A percentile compares a stretch with the other conserved stretches of the same genome.
Conservation (phyloP, 805 yeast species). For the Starmerella scarabaei region DNA sequence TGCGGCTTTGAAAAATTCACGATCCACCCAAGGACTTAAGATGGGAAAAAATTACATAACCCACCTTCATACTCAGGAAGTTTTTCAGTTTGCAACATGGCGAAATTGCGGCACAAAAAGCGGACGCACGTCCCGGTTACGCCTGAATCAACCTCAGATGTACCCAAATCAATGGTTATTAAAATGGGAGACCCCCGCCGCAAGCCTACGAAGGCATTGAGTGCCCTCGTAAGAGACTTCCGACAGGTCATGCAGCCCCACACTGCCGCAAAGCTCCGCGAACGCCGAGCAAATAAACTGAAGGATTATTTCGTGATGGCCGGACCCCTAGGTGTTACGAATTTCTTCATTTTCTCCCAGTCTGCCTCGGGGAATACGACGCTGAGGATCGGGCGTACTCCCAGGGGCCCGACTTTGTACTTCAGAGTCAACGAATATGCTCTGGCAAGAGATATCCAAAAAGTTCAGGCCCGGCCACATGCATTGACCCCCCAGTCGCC, state of each 20-base stretch:
- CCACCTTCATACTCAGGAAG: neutral
- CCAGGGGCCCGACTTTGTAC: conserved; percentile 87
- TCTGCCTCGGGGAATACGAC: conserved; percentile 60
- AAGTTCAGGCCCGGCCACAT: conserved; percentile 62
- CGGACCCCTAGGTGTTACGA: conserved; percentile 89
- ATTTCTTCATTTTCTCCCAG: conserved; percentile 76
- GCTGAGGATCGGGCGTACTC: conserved; percentile 71
- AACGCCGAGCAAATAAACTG: conserved; percentile 72
- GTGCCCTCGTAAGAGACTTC: conserved; percentile 76
- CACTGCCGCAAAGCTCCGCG: conserved; percentile 78
- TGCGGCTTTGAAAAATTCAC: too few relatives aligned
- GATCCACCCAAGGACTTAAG: neutral
- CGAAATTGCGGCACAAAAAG: conserved; percentile 42
- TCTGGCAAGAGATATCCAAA: conserved; percentile 64
- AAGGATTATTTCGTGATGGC: conserved; percentile 97
- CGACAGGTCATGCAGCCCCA: conserved; percentile 91
- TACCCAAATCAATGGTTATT: conserved; percentile 90
- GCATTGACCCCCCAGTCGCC: conserved; percentile 39
- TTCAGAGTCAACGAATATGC: conserved; percentile 69
- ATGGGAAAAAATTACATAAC: conserved; percentile 10
- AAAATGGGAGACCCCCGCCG: conserved; percentile 57
- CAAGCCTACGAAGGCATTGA: conserved; percentile 61
- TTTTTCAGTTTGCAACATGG: conserved; percentile 11
- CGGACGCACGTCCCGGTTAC: conserved; percentile 67
- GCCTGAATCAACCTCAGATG: conserved; percentile 41